A percentile compares a stretch with the other conserved stretches of the same genome.
Evolutionary conservation across 192 early-diverging fungal genomes (phyloP).

Genomic region (Kickxella alabastrina): DNA sequence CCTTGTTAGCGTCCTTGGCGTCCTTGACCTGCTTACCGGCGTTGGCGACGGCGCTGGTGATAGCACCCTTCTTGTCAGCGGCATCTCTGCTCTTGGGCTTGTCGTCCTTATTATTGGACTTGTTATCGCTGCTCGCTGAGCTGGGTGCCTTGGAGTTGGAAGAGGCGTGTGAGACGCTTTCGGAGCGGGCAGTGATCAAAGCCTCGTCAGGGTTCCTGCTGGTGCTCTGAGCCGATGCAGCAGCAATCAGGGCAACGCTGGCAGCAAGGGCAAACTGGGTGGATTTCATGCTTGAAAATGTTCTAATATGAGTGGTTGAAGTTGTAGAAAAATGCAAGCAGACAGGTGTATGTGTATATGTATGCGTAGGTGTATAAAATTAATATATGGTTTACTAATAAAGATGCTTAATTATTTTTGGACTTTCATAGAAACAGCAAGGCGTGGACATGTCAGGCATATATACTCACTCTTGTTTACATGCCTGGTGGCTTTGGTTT

Average conservation of each 20-base stretch:
- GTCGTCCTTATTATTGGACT: slow-evolving; percentile 7
- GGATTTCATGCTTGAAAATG: slow-evolving; percentile 34
- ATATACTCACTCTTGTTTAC: too few species aligned
- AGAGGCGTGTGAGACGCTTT: slow-evolving; percentile 6
- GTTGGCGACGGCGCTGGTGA: not conserved
- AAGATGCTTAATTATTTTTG: too few species aligned
- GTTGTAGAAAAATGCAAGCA: too few species aligned
- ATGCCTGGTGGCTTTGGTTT: too few species aligned
- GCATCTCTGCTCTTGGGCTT: slow-evolving; percentile 10
- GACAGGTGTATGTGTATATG: too few species aligned
- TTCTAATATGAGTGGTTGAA: too few species aligned
- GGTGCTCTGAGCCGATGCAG: slow-evolving; percentile 29
- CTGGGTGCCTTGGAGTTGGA: slow-evolving; percentile 5
- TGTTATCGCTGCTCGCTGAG: not conserved
- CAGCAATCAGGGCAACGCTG: slow-evolving; percentile 22
- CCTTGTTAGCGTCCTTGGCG: slow-evolving; percentile 17
- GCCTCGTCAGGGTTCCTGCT: slow-evolving; percentile 9
- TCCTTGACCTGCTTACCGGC: slow-evolving; percentile 5
- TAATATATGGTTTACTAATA: too few species aligned
- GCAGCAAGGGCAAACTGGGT: slow-evolving; percentile 28
- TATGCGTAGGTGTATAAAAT: not conserved
- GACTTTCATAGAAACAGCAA: too few species aligned
- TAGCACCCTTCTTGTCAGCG: slow-evolving; percentile 9
- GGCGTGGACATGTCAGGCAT: too few species aligned
- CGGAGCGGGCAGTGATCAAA: slow-evolving; percentile 1